These are phyloP conservation scores for Aspergillus neoniger DNA, from an alignment of 2,329 filamentous ascomycete genomes.

Conservation along the genomic window DNA sequence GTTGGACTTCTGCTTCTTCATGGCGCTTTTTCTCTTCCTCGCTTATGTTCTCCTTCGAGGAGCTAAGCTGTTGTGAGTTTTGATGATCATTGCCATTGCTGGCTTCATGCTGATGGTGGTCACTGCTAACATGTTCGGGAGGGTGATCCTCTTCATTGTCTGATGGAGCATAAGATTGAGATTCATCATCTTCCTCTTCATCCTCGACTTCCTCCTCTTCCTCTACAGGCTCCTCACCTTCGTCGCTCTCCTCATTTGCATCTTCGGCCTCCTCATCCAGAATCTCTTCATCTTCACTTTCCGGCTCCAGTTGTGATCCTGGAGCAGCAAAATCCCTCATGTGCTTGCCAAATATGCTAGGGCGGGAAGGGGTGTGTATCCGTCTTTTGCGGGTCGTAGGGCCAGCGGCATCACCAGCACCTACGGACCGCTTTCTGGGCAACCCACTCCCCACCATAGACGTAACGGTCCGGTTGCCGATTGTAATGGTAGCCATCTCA, in stretches of 20 bases:
- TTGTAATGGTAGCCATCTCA: slow-evolving; percentile 72
- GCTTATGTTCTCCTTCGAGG: slow-evolving; percentile 51
- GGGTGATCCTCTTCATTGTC: slow-evolving; percentile 22
- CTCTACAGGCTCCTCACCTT: slow-evolving; percentile 23
- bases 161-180: slow-evolving; percentile 11
- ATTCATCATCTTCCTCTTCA: slow-evolving; percentile 16
- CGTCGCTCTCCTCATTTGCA: slow-evolving; percentile 22
- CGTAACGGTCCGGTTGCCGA: slow-evolving; percentile 68
- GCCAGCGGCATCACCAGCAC: slow-evolving; percentile 24
- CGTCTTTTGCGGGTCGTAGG: slow-evolving; percentile 41
- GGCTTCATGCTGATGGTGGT: slow-evolving; percentile 9
- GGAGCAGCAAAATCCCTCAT: slow-evolving; percentile 59
- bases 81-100: slow-evolving; percentile 11
- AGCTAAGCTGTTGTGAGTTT: slow-evolving; percentile 2
- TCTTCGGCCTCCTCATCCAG: slow-evolving; percentile 27
- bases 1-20: slow-evolving; percentile 47
- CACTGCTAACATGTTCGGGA: slow-evolving; percentile 6
- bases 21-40: slow-evolving; percentile 58
- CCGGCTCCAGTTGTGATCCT: slow-evolving; percentile 45
- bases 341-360: slow-evolving; percentile 47
- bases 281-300: slow-evolving; percentile 33
- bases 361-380: slow-evolving; percentile 40
- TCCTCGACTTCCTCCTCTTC: slow-evolving; percentile 18
- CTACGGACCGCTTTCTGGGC: slow-evolving; percentile 37
- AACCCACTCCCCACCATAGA: slow-evolving; percentile 63